Evolutionary conservation across 306 rosid genomes (phyloP).

Genomic region (Clitoria ternatea): DNA sequence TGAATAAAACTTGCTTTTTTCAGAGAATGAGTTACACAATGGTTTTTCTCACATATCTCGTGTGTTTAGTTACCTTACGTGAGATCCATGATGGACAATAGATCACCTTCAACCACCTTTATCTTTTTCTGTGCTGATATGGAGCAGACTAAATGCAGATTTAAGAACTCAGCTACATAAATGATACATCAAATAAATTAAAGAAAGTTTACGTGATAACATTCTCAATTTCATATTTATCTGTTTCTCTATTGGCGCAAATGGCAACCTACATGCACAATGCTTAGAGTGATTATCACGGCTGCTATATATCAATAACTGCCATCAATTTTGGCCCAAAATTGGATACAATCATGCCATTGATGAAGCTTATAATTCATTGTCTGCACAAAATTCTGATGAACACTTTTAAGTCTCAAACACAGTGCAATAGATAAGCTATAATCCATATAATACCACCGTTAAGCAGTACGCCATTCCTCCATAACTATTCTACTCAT

Average conservation of each 20-base stretch:
- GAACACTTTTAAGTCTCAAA: not conserved
- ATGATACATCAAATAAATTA: not conserved
- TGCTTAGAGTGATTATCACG: not conserved
- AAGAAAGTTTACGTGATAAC: not conserved
- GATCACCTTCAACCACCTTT: not conserved
- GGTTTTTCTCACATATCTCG: not conserved
- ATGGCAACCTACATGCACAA: not conserved
- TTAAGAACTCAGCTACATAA: not conserved
- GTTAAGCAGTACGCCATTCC: not conserved
- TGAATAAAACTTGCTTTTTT: not conserved
- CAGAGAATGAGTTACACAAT: not conserved
- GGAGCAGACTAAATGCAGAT: not conserved
- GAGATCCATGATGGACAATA: not conserved
- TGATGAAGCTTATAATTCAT: not conserved
- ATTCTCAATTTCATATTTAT: not conserved
- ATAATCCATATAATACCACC: not conserved
- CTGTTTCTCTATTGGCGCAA: not conserved
- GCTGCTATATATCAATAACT: not conserved
- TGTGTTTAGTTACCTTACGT: not conserved
- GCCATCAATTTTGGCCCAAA: not conserved
- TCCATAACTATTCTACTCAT: not conserved
- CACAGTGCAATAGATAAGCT: not conserved
- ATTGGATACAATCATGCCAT: conserved; percentile 4
- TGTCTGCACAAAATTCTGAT: conserved; percentile 6
- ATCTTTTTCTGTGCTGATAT: not conserved